These are phyloP conservation scores for Deinandra increscens DNA, from an alignment of 129 eudicot genomes.

Conservation along the genomic window DNA sequence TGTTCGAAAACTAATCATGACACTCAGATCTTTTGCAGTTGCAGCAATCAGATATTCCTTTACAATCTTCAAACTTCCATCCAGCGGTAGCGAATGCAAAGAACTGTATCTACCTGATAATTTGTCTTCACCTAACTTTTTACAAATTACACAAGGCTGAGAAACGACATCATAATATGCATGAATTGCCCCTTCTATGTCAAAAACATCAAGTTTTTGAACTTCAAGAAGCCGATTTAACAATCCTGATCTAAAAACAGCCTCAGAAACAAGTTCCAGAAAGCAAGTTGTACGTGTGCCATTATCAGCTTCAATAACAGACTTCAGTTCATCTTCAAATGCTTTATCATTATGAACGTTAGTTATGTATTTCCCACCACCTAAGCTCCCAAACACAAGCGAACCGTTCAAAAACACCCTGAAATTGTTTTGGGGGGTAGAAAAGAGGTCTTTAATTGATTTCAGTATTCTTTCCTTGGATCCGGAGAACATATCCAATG, in stretches of 20 bases:
- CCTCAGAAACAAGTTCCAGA: conserved; percentile 64
- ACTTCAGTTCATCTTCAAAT: conserved; percentile 58
- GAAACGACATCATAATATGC: conserved; percentile 83
- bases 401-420: conserved; percentile 89
- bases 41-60: conserved; percentile 76
- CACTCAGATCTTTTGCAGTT: conserved; percentile 91
- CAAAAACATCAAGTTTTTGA: conserved; percentile 77
- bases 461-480: conserved; percentile 57
- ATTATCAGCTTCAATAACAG: conserved; percentile 55
- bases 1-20: conserved; percentile 79
- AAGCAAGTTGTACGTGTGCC: conserved; percentile 62
- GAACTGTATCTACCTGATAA: conserved; percentile 39
- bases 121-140: conserved; percentile 36
- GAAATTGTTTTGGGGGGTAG: conserved; percentile 87
- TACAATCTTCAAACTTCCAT: conserved; percentile 68
- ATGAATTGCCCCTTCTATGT: conserved; percentile 96
- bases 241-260: conserved; percentile 52
- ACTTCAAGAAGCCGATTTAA: conserved; percentile 70
- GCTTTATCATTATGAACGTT: conserved; percentile 39
- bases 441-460: conserved; percentile 67
- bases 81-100: conserved; percentile 61
- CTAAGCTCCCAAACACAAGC: conserved; percentile 75
- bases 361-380: conserved; percentile 54
- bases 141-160: conserved; percentile 71
- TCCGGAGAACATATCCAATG: conserved; percentile 84